A percentile compares a stretch with the other conserved stretches of the same genome.
phyloP scores from a whole-genome alignment of 2,329 filamentous ascomycete species.

The Colletotrichum endophyticum region DNA sequence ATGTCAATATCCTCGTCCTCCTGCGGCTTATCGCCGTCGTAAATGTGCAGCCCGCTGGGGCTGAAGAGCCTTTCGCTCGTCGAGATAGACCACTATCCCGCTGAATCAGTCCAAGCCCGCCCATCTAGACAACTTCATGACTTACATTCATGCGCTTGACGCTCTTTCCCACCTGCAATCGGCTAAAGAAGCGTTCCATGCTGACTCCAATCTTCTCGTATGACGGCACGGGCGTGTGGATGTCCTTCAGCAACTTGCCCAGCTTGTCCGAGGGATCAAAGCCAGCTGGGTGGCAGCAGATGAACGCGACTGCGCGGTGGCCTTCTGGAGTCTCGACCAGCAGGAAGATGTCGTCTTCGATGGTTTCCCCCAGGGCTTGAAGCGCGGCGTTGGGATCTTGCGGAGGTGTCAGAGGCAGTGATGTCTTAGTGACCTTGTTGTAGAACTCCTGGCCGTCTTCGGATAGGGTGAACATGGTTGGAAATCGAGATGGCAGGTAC shows the following conservation, averaged over 20 bases:
- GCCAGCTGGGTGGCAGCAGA: constrained; percentile 57
- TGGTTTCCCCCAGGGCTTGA: constrained; percentile 48
- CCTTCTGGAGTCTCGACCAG: constrained; percentile 44
- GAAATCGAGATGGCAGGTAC: constrained; percentile 55
- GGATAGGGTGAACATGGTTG: constrained; percentile 49
- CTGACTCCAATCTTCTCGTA: constrained; percentile 60
- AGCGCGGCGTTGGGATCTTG: constrained; percentile 38
- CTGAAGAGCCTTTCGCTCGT: constrained; percentile 47
- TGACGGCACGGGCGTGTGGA: constrained; percentile 57
- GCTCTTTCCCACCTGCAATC: constrained; percentile 50
- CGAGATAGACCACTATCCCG: constrained; percentile 52
- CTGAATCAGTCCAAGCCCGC: background rate
- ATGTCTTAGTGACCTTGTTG: constrained; percentile 43
- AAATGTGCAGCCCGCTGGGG: constrained; percentile 40
- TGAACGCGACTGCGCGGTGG: constrained; percentile 51
- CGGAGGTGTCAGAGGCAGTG: constrained; percentile 31
- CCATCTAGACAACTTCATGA: background rate
- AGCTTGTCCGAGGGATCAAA: constrained; percentile 58
- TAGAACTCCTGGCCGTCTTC: constrained; percentile 32
- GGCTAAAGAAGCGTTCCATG: constrained; percentile 60
- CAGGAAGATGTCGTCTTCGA: constrained; percentile 62
- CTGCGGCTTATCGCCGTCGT: constrained; percentile 33
- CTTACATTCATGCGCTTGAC: constrained; percentile 57
- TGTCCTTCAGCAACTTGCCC: constrained; percentile 50
- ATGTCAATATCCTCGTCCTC: constrained; percentile 43